Base-by-base conservation (phyloP, 495 filamentous ascomycete species). In the Tricharina praecox region DNA sequence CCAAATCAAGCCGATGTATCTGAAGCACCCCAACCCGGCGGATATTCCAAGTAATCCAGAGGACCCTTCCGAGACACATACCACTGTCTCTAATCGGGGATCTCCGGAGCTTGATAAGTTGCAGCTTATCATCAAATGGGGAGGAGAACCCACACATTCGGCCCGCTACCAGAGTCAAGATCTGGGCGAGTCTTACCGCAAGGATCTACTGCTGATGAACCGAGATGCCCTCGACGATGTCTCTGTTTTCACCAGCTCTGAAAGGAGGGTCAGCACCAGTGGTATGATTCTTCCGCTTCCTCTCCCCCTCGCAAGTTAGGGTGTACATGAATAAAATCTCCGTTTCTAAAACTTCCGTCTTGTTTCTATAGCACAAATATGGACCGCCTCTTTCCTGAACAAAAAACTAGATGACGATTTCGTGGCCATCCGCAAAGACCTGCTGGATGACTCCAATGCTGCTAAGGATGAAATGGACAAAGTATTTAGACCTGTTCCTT, bases 391-490 rank as follows among this genome's bases (percentile, higher is more conserved):
- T 32, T 97, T 97, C 62, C 71, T 94, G 43, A 78, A 85, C 47
- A 74, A 82, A 62, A 87, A 92, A 62, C 64, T 93, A 13, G 76
- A 82, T 0, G 74, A 82, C 34, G 81, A 90, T 46, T 81, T 78
- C 46, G 87, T 95, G 52, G 78, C 77, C 41, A 74, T 96, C 48
- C 76, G 90, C 35, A 97, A 97, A 62, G 86, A 96, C 62, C 70
- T 97, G 1, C 70, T 97, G 4, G 90, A 97, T 62, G 90, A 97
- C 59, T 93, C 85, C 1, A 97, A 97, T 65, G 90, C 90, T n/a
- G 90, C 90, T 45, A 97, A 97, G 63, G 92, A 96, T 64, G 87
- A 92, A 55, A 97, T 95, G 87, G 90, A 97, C 64, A 94, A 92
- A 62, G 57, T 60, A 46, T 15, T 32, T 49, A 24, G 18, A 21